Evolutionary conservation across 73 alveolate genomes (phyloP), one percentile per base, ranked within the genome.

Genomic region (Strombidium stylifer): DNA sequence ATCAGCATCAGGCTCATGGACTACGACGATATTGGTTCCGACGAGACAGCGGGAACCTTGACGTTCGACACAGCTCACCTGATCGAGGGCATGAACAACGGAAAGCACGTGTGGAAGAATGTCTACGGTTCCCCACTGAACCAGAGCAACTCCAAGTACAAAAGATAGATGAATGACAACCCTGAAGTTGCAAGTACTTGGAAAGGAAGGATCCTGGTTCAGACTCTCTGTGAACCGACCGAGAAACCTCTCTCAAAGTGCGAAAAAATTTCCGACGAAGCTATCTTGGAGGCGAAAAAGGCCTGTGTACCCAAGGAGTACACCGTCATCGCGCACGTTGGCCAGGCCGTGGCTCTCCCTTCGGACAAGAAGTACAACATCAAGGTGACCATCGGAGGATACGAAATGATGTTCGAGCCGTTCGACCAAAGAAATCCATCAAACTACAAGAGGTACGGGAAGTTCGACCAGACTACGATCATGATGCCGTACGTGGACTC

Each of bases 81-180:
- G 48, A 30, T 66, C 5, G 10, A 32, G 42, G 42, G 31, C 3
- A 30, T 11, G 10, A 51, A 53, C 27, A 46, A 52, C 31, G 71
- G 67, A 16, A 34, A 18, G 28, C 68, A 52, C 48, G 51, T 76
- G 44, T 76, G 89, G 89, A 51, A 48, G 21, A 76, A 88, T 66
- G 76, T 88, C 37, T 88, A 88, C 57, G 97, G 97, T 21, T 71
- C 94, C 36, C 97, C 94, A 28, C 62, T 70, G 0, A 79, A 82
- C 54, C n/a, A n/a, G n/a, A 57, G 60, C 41, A 64, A 65, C 39
- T 87, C 90, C 15, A 83, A 82, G 45, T 39, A 62, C 30, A 78
- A 81, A 42, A 92, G 79, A 10, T 64, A 50, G 54, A 88, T 88
- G 97, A 79, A 79, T 48, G 56, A 56, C 42, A 82, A 82, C 66